These are phyloP conservation scores for Elongisporangium undulatum DNA, from an alignment of 352 stramenopile genomes.

Conservation along the genomic window DNA sequence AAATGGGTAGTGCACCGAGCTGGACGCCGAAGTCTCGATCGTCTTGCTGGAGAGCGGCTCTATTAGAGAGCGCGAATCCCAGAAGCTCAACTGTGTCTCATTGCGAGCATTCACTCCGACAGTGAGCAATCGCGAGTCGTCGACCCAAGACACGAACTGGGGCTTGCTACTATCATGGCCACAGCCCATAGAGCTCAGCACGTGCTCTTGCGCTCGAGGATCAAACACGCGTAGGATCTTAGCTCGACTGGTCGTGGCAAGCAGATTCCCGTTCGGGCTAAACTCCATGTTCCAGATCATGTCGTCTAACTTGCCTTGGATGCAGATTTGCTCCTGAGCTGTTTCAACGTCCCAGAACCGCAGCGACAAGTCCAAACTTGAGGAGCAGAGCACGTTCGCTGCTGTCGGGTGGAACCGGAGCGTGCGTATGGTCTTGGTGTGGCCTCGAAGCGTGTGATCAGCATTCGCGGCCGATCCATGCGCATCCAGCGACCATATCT, in stretches of 20 bases:
- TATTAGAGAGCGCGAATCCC: slow-evolving; percentile 66
- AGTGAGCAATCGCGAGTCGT: slow-evolving; percentile 37
- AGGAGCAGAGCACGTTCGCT: slow-evolving; percentile 53
- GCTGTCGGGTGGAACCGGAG: slow-evolving; percentile 68
- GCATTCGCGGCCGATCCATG: slow-evolving; percentile 3
- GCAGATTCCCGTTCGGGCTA: slow-evolving; percentile 50
- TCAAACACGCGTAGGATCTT: slow-evolving; percentile 78
- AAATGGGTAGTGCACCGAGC: slow-evolving; percentile 46
- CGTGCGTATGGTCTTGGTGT: slow-evolving; percentile 47
- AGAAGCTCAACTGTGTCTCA: slow-evolving; percentile 69
- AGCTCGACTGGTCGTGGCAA: slow-evolving; percentile 65
- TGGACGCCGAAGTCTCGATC: slow-evolving; percentile 33
- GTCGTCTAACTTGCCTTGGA: slow-evolving; percentile 63
- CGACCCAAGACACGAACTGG: slow-evolving; percentile 65
- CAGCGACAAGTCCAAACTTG: slow-evolving; percentile 52
- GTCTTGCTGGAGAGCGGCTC: slow-evolving; percentile 42
- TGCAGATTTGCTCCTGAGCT: slow-evolving; percentile 33
- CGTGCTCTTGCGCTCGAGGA: slow-evolving; percentile 37
- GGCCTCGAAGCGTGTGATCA: slow-evolving; percentile 29
- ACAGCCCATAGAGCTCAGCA: slow-evolving; percentile 58
- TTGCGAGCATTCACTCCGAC: slow-evolving; percentile 53
- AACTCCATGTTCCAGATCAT: slow-evolving; percentile 73
- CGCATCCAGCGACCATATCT: slow-evolving; percentile 48
- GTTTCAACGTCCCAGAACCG: slow-evolving; percentile 74
- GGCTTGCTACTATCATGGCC: slow-evolving; percentile 63